Evolutionary conservation across 352 stramenopile genomes (phyloP), one percentile per base, ranked within the genome.

Genomic region (Phytophthora lateralis): DNA sequence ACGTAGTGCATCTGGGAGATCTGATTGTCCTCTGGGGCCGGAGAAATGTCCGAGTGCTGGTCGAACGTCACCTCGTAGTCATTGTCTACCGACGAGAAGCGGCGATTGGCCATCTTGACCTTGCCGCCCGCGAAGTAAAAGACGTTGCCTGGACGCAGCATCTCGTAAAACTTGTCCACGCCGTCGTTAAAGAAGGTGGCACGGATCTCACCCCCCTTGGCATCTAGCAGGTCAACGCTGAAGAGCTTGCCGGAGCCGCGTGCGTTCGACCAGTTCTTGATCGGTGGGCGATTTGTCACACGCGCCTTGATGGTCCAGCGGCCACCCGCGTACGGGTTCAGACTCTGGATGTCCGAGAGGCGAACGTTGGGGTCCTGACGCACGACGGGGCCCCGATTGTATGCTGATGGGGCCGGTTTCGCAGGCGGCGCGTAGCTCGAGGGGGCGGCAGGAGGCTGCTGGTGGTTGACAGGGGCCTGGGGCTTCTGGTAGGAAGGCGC

Each of bases 161-260:
- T 61, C 38, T 93, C 78, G 78, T 98, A 98, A 61, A 98, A 99
- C 67, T 98, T 98, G 64, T 99, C 97, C 14, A 98, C 96, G 0
- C 90, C 95, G 49, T 99, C 97, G 63, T 99, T 99, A 76, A 99
- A 99, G 67, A 99, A 98, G 18, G 98, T 99, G 45, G 82, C 96
- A 43, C 96, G 91, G 55, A 99, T 99, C 76, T 99, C 97, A 17
- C 90, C 93, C 26, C 95, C 97, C 29, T 91, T 91, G 18, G 83
- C 75, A 71, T 99, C 98, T 29, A 99, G 74, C 27, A 99, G 75
- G 60, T 99, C 96, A 30, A 98, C 79, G 53, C 83, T 97, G 68
- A 99, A 99, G 1, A 99, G 86, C 63, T 95, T 96, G 50, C 98
- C 97, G 58, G 98, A 94, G 6, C 97, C 97, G 47, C 95, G 93